Conservation (phyloP, 2,329 filamentous ascomycete genomes). For the Verticillium isaacii region DNA sequence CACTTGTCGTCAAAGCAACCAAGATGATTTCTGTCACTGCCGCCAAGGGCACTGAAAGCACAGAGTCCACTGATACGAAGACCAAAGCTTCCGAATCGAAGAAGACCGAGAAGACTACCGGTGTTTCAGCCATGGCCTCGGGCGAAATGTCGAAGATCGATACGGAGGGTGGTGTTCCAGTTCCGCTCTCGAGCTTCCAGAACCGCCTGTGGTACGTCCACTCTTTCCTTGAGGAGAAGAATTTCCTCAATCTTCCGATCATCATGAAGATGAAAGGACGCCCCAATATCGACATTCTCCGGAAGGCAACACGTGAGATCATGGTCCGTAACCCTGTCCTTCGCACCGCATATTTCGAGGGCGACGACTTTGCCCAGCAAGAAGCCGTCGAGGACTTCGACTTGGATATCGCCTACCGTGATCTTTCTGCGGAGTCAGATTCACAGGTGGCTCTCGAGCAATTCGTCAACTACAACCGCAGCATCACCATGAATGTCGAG, state of each 20-base stretch:
- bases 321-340: slow-evolving; percentile 15
- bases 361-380: slow-evolving; percentile 17
- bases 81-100: slow-evolving; percentile 7
- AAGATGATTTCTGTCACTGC: slow-evolving; percentile 13
- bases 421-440: slow-evolving; percentile 11
- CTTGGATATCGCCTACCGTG: slow-evolving; percentile 13
- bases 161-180: slow-evolving; percentile 5
- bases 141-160: slow-evolving; percentile 14
- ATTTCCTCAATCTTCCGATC: slow-evolving; percentile 18
- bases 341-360: slow-evolving; percentile 17
- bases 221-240: slow-evolving; percentile 18
- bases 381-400: slow-evolving; percentile 16
- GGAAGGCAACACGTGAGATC: slow-evolving; percentile 14
- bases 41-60: slow-evolving; percentile 7
- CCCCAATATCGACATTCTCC: slow-evolving; percentile 12
- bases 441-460: slow-evolving; percentile 10
- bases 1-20: slow-evolving; percentile 15
- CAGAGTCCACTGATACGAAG: slow-evolving; percentile 12
- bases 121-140: slow-evolving; percentile 15
- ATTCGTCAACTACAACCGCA: slow-evolving; percentile 14
- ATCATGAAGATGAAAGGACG: slow-evolving; percentile 17
- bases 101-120: slow-evolving; percentile 5
- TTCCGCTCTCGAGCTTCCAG: slow-evolving; percentile 19
- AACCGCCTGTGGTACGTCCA: slow-evolving; percentile 20
- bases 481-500: slow-evolving; percentile 18